Evolutionary conservation across 371 early-diverging fungal genomes (phyloP).

Genomic region (Polyrhizophydium stewartii): DNA sequence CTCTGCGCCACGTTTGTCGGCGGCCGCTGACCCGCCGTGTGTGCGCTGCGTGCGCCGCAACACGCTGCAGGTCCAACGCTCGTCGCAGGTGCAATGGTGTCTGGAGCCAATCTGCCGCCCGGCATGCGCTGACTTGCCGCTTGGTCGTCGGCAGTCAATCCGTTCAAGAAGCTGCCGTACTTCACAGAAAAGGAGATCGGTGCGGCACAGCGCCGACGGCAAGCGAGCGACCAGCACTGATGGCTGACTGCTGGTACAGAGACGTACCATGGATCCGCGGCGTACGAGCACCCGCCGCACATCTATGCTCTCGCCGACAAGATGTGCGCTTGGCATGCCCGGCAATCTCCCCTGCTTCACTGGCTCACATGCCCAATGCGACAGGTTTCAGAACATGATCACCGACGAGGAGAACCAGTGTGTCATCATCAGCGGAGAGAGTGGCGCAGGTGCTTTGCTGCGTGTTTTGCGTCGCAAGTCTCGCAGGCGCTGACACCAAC

Average conservation of each 20-base stretch:
- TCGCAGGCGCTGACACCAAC: conserved; percentile 38
- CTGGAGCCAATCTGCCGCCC: too few species aligned
- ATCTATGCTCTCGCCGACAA: conserved; percentile 53
- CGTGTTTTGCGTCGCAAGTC: not conserved
- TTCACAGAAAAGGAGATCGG: conserved; percentile 54
- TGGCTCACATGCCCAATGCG: not conserved
- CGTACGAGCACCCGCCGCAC: conserved; percentile 54
- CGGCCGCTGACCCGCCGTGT: not conserved
- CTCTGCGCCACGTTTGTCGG: not conserved
- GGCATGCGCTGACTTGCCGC: not conserved
- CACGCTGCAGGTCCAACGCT: conserved; percentile 35
- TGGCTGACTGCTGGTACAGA: conserved; percentile 14
- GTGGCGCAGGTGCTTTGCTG: conserved; percentile 22
- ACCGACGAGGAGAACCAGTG: conserved; percentile 97
- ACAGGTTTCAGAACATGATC: conserved; percentile 81
- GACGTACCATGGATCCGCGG: conserved; percentile 39
- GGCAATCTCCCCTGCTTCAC: not conserved
- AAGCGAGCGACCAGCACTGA: not conserved
- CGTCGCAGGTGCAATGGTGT: conserved; percentile 43
- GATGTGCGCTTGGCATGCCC: conserved; percentile 24
- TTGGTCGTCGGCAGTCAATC: conserved; percentile 32
- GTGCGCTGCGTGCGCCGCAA: not conserved
- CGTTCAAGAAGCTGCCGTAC: conserved; percentile 51
- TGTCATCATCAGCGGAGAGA: conserved; percentile 78
- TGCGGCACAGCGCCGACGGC: conserved; percentile 4